Percentiles rank a stretch among this genome's conserved stretches.
phyloP scores from a whole-genome alignment of 2,329 filamentous ascomycete species.

The Sclerotinia borealis region DNA sequence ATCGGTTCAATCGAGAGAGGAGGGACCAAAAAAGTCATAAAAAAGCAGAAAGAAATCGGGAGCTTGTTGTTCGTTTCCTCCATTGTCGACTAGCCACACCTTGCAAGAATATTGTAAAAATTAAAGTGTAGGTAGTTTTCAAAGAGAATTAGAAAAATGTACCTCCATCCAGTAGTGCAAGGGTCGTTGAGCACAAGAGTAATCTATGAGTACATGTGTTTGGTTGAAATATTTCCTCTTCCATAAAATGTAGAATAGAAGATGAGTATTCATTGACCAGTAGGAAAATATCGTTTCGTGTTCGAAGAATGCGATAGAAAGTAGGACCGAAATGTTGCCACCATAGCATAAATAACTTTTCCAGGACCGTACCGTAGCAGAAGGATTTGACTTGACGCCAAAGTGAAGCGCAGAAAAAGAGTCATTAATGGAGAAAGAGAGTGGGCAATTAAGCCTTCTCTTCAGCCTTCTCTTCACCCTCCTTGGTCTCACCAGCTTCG shows the following conservation, averaged over 20 bases:
- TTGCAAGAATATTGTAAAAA: conserved; percentile 4
- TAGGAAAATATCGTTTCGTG: conserved; percentile 8
- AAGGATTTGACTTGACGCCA: conserved; percentile 28
- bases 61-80: background rate
- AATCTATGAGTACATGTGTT: conserved; percentile 29
- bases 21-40: background rate
- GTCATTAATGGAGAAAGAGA: conserved; percentile 25
- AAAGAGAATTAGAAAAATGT: background rate
- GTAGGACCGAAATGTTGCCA: conserved; percentile 20
- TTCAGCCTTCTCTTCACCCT: conserved; percentile 44
- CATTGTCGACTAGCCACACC: conserved; percentile 8
- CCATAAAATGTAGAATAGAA: conserved; percentile 17
- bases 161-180: conserved; percentile 7
- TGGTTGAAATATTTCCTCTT: conserved; percentile 20
- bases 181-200: conserved; percentile 16
- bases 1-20: background rate
- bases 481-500: conserved; percentile 37
- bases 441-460: conserved; percentile 45
- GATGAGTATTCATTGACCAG: conserved; percentile 20
- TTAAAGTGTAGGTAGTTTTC: background rate
- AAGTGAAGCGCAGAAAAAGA: conserved; percentile 21
- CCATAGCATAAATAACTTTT: conserved; percentile 32
- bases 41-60: conserved; percentile 3
- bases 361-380: conserved; percentile 27
- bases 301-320: conserved; percentile 17